Evolutionary conservation across 2,329 filamentous ascomycete species (phyloP).

Genomic region (Akanthomyces uredinophilus): DNA sequence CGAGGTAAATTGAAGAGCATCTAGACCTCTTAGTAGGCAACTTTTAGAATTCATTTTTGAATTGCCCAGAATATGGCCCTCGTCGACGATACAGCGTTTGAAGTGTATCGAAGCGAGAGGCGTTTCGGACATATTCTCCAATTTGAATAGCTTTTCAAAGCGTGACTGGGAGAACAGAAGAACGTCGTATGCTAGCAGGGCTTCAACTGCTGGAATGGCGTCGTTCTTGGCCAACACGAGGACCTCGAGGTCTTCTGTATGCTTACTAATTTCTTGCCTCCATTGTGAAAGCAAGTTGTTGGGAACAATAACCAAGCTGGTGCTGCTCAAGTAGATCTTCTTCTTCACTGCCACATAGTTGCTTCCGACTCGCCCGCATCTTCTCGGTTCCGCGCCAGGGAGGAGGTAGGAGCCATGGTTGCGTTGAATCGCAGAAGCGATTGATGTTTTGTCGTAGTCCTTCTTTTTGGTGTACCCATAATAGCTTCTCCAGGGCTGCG

Average conservation of each 20-base stretch:
- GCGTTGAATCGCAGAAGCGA: constrained; percentile 50
- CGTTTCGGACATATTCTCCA: constrained; percentile 38
- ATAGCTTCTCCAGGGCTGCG: constrained; percentile 64
- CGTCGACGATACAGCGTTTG: constrained; percentile 85
- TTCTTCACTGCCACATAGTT: constrained; percentile 29
- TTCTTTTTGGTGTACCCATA: constrained; percentile 47
- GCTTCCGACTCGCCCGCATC: constrained; percentile 17
- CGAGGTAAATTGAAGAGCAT: constrained; percentile 58
- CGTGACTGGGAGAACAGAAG: constrained; percentile 69
- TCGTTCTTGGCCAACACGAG: constrained; percentile 55
- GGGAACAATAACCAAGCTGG: constrained; percentile 75
- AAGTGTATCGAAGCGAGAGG: constrained; percentile 70
- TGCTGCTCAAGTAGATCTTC: constrained; percentile 58
- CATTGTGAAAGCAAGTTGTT: constrained; percentile 81
- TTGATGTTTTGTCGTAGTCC: constrained; percentile 49
- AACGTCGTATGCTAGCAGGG: constrained; percentile 66
- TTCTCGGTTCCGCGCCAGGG: constrained; percentile 35
- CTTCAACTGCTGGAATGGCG: constrained; percentile 49
- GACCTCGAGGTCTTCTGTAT: constrained; percentile 62
- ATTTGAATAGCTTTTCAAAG: constrained; percentile 58
- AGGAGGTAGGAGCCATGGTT: constrained; percentile 57
- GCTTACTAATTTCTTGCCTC: constrained; percentile 73
- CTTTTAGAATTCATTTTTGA: constrained; percentile 51
- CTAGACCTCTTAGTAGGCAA: constrained; percentile 46
- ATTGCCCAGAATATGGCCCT: constrained; percentile 80